These are phyloP conservation scores for Anthracocystis walkeri DNA, from an alignment of 1,284 basidiomycete species.

Conservation along the genomic window DNA sequence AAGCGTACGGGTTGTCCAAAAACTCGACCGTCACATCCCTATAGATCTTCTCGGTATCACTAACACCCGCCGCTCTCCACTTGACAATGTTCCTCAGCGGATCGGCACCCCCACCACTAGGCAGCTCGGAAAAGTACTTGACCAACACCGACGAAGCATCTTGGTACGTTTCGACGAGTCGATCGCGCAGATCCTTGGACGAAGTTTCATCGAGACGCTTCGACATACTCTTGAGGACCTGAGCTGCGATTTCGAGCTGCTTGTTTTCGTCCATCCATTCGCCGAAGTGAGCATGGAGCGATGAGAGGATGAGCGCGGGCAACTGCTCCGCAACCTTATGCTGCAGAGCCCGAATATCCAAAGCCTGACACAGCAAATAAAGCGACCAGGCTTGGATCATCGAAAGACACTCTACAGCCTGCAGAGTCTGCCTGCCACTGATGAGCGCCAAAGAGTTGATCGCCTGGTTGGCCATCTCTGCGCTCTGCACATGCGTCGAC, in stretches of 20 bases:
- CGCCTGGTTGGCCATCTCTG: constrained; percentile 62
- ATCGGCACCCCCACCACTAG: constrained; percentile 59
- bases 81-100: constrained; percentile 61
- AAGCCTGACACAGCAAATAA: constrained; percentile 63
- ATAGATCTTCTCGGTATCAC: constrained; percentile 55
- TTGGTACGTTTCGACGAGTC: constrained; percentile 59
- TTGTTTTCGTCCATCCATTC: constrained; percentile 58
- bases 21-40: constrained; percentile 53
- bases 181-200: constrained; percentile 53
- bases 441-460: constrained; percentile 61
- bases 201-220: constrained; percentile 62
- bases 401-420: constrained; percentile 56
- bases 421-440: constrained; percentile 55
- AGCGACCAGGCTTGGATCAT: constrained; percentile 63
- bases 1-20: constrained; percentile 57
- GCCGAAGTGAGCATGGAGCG: constrained; percentile 53
- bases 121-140: constrained; percentile 60
- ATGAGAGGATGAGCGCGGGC: constrained; percentile 34
- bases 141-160: constrained; percentile 56
- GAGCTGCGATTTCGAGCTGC: constrained; percentile 42
- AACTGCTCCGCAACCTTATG: constrained; percentile 45
- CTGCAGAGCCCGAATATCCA: constrained; percentile 64
- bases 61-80: constrained; percentile 56
- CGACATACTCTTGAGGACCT: constrained; percentile 51
- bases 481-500: constrained; percentile 80